phyloP scores from a whole-genome alignment of 169 alveolate genomes.

The Plasmodium reichenowi region DNA sequence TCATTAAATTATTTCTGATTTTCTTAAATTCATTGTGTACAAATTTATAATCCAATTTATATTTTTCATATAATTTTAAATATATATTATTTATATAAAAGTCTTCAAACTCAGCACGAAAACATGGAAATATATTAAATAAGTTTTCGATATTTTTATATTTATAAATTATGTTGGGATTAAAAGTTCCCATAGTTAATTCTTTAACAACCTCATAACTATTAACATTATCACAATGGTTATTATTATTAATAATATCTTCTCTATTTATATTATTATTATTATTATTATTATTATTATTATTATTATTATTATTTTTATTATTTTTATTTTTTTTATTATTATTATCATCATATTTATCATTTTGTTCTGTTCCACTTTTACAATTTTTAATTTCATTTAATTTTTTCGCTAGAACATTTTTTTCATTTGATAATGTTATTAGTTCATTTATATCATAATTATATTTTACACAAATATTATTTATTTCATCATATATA shows the following conservation, averaged over 20 bases:
- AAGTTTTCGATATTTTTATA: constrained; percentile 55
- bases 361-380: background rate
- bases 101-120: constrained; percentile 22
- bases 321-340: background rate
- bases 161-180: constrained; percentile 14
- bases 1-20: constrained; percentile 15
- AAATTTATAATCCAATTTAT: constrained; percentile 7
- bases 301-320: background rate
- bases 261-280: too few relatives aligned
- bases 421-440: background rate
- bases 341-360: background rate
- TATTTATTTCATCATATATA: constrained; percentile 43
- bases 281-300: background rate
- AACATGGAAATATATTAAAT: constrained; percentile 44
- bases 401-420: constrained; percentile 1
- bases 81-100: constrained; percentile 47
- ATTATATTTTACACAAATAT: constrained; percentile 26
- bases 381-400: background rate
- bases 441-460: constrained; percentile 48
- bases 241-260: background rate
- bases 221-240: background rate
- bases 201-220: constrained; percentile 20
- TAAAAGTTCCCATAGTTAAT: constrained; percentile 38
- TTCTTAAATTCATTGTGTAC: constrained; percentile 18
- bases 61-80: constrained; percentile 42